phyloP scores from a whole-genome alignment of 352 stramenopile species.

The Peronospora tabacina region DNA sequence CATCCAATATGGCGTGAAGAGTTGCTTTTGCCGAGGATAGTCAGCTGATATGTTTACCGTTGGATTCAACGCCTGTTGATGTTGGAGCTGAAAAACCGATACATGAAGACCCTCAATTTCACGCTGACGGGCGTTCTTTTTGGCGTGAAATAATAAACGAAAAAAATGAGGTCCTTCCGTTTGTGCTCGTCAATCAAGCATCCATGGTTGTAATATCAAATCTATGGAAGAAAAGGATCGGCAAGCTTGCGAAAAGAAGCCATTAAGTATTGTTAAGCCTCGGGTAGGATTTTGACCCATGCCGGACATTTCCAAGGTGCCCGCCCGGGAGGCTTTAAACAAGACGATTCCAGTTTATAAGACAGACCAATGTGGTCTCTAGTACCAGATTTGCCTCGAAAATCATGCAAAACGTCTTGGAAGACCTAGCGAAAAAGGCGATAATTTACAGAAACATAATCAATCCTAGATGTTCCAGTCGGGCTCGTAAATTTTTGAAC shows the following conservation, averaged over 20 bases:
- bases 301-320: not conserved
- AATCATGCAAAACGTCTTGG: slow-evolving; percentile 2
- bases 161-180: not conserved
- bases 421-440: not conserved
- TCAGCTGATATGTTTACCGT: no score
- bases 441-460: slow-evolving; percentile 1
- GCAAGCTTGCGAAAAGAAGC: not conserved
- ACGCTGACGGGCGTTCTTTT: not conserved
- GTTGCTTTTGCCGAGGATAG: not conserved
- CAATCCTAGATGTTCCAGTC: not conserved
- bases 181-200: slow-evolving; percentile 1
- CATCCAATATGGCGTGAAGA: not conserved
- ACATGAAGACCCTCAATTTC: not conserved
- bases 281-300: not conserved
- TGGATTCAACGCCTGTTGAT: not conserved
- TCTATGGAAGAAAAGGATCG: not conserved
- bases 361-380: not conserved
- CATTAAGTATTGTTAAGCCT: not conserved
- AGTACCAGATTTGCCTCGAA: not conserved
- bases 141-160: not conserved
- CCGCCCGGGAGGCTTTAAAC: not conserved
- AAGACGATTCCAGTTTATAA: not conserved
- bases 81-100: not conserved
- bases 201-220: not conserved
- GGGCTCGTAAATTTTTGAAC: slow-evolving; percentile 6